Evolutionary conservation across 176 grass and related monocot genomes (phyloP), one percentile per base, ranked within the genome.

Genomic region (Eragrostis nindensis): DNA sequence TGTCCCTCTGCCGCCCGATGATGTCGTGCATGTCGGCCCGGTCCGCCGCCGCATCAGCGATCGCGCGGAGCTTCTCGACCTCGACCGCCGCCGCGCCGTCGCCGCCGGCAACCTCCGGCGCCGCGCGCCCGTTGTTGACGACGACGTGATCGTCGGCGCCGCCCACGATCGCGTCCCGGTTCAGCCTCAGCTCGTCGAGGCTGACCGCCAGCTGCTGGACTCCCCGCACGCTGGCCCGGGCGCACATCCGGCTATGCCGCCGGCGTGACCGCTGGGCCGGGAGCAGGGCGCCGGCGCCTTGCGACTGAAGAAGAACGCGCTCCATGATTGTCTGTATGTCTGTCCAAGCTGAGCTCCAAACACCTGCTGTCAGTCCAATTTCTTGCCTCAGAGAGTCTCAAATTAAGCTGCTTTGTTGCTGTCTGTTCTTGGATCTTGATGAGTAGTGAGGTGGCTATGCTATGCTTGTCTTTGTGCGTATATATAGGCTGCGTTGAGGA

Each of bases 21-120:
- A 94, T 94, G 57, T 84, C 91, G 75, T 94, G 91, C 92, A 94
- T 94, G 11, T 89, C 83, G 0, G 83, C 89, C 0, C 86, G 70
- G 52, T 91, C 89, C 17, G 92, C 91, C 11, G 68, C 85, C 0
- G 91, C 91, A 10, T 86, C 88, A 1, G 78, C 87, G 0, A 94
- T 22, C 8, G 85, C 82, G 12, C 79, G 53, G 26, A 94, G 82
- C 85, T 86, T 90, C 75, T 64, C 42, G n/a, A n/a, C n/a, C n/a
- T n/a, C n/a, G 5, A 75, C n/a, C 29, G 27, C 63, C 7, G 4
- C 18, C 26, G 30, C 44, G 4, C n/a, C 17, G 0, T 24, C 32
- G 32, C n/a, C n/a, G n/a, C 32, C 32, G 32, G 32, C 32, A 36
- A 36, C 56, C 21, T 61, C 59, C 12, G 49, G 52, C 27, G 55